Base-by-base conservation (phyloP, 805 yeast species). In the Candida krabiensis region DNA sequence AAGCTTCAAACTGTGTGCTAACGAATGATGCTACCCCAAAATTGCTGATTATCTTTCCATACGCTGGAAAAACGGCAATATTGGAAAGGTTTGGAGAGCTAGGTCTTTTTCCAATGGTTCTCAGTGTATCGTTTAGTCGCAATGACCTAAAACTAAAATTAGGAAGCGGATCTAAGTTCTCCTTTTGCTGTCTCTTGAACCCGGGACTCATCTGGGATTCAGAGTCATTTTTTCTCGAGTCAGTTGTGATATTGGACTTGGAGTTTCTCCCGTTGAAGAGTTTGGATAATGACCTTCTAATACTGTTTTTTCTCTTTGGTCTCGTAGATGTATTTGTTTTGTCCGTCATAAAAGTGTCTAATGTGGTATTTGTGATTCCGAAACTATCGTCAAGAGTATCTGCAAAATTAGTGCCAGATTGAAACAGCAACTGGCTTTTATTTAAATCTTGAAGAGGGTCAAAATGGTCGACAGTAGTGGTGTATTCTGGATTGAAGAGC, bases 1-100 rank as follows among this genome's bases (percentile, higher is more conserved):
- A 44, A 6, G 45, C 45, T 30, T 49, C 54, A 28, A 44, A 46
- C 28, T 49, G 54, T 2, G 54, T 49, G 32, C 49, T 47, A n/a
- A 41, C 35, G 22, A 41, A 30, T 8, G 51, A 47, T 13, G 30
- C 36, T 9, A 38, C 34, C 3, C 28, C 35, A n/a, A 39, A 41
- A 5, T 36, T 23, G 8, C 25, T 22, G 12, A 43, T 24, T 3
- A 49, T 38, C 28, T 41, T 44, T 13, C 41, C 40, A 17, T 35
- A 39, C 4, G 49, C 40, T 2, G 53, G 53, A 27, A 38, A 28
- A 5, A 44, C 41, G 4, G 47, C 35, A 12, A 44, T 28, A 28
- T 46, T 40, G 11, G 42, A 32, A 12, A 42, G 29, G 19, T 42
- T 42, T 3, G 53, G 47, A 7, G 53, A 46, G 18, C 24, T 37